Evolutionary conservation across 2,329 filamentous ascomycete genomes (phyloP).

Genomic region (Fusarium phyllophilum): DNA sequence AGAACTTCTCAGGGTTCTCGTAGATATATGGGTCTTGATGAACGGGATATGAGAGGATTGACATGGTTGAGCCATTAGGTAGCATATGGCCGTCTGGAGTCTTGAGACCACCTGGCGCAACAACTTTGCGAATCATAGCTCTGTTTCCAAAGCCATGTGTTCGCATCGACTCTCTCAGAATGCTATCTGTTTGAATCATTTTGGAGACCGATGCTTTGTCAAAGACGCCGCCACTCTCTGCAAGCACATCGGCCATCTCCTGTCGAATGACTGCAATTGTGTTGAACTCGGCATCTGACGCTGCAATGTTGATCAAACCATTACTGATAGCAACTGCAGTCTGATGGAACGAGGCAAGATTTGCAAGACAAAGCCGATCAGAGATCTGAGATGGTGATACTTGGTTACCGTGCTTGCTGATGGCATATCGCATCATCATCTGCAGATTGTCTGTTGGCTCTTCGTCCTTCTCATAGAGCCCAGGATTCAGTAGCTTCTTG

Average conservation of each 20-base stretch:
- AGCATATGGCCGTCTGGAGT: conserved; percentile 48
- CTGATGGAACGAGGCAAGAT: conserved; percentile 54
- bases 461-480: not conserved
- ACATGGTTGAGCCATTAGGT: conserved; percentile 47
- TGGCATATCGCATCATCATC: conserved; percentile 36
- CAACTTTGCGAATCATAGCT: conserved; percentile 44
- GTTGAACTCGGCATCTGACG: conserved; percentile 49
- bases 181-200: conserved; percentile 54
- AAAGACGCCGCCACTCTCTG: conserved; percentile 42
- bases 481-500: not conserved
- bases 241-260: conserved; percentile 49
- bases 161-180: conserved; percentile 56
- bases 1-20: conserved; percentile 50
- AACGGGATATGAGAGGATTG: conserved; percentile 46
- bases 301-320: conserved; percentile 51
- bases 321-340: conserved; percentile 54
- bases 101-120: conserved; percentile 39
- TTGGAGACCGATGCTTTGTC: conserved; percentile 51
- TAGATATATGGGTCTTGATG: conserved; percentile 47
- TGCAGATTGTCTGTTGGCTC: conserved; percentile 25
- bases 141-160: conserved; percentile 47
- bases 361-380: conserved; percentile 38
- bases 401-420: conserved; percentile 32
- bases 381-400: conserved; percentile 42
- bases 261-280: conserved; percentile 51